Base-by-base conservation (phyloP, 164 flowering plant genomes). In the Amborella trichopoda region DNA sequence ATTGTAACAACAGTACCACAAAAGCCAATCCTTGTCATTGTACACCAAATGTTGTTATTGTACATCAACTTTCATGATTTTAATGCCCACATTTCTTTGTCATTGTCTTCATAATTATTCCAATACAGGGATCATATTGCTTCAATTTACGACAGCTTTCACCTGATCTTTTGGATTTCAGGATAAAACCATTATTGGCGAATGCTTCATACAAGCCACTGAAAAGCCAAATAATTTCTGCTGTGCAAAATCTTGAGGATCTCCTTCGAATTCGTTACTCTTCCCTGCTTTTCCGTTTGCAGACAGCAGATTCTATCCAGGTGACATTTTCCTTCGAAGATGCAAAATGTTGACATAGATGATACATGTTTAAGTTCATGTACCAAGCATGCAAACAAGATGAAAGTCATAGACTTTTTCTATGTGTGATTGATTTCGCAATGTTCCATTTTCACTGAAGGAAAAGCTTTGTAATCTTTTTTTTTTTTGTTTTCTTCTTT, bases 241-340 rank as follows among this genome's bases (percentile, higher is more conserved):
- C 94, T n/a, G 58, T 80, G 23, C 82, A 86, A 27, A 83, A 78
- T 58, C 81, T 81, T 55, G 44, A 36, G 38, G 68, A 65, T 52
- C 3, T 86, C 22, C 62, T 91, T 38, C 63, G 65, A 26, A 87
- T 86, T 48, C 69, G 94, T 60, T 91, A 91, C 68, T 91, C 98
- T 56, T 76, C 98, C 46, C 85, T 87, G 12, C 93, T 91, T 52
- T 81, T 91, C 58, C 83, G 93, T 21, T 65, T 91, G 68, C 66
- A 57, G 54, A 70, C 87, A 19, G 83, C 76, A 56, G 74, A 75
- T 58, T 72, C 68, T 8, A 75, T 91, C 51, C 89, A 83, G 83
- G 98, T 91, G 46, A 68, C 58, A 21, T 22, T 26, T 37, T 38
- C 12, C 18, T 39, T 38, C 6, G 11, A 6, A 19, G 6, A 9